A percentile compares a stretch with the other conserved stretches of the same genome.
Evolutionary conservation across 1,139 yeast genomes (phyloP).

Genomic region (Lodderomyces pseudojiufengensis): DNA sequence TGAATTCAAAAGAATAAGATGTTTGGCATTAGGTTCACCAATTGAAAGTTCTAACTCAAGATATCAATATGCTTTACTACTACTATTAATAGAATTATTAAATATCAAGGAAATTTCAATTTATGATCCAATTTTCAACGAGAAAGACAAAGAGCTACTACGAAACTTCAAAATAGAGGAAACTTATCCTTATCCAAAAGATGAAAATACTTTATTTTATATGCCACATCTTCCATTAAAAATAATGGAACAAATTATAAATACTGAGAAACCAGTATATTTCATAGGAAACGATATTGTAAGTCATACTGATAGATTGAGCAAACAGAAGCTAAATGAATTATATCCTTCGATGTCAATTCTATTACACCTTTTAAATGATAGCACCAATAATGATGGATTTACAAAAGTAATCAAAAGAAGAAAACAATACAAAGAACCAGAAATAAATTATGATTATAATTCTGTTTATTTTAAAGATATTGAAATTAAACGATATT

Average conservation of each 20-base stretch:
- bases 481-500: conserved; percentile 18
- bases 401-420: conserved; percentile 28
- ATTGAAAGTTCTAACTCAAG: conserved; percentile 53
- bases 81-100: conserved; percentile 27
- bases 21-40: conserved; percentile 74
- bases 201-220: conserved; percentile 39
- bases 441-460: conserved; percentile 34
- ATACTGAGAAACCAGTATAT: conserved; percentile 25
- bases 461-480: conserved; percentile 30
- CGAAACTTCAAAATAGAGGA: conserved; percentile 18
- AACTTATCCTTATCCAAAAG: conserved; percentile 14
- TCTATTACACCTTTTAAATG: conserved; percentile 27
- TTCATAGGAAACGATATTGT: conserved; percentile 49
- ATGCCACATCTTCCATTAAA: conserved; percentile 74
- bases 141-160: conserved; percentile 38
- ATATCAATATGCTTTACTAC: conserved; percentile 59
- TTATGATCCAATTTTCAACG: conserved; percentile 63
- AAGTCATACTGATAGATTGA: conserved; percentile 50
- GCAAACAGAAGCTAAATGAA: conserved; percentile 36
- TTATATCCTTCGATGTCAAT: conserved; percentile 42
- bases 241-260: conserved; percentile 47
- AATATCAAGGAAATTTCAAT: conserved; percentile 35
- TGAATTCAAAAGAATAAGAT: conserved; percentile 40
- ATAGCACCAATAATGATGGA: conserved; percentile 19
- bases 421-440: conserved; percentile 26